Base-by-base conservation (phyloP, 179 eudicot genomes). In the Corrigiola litoralis region DNA sequence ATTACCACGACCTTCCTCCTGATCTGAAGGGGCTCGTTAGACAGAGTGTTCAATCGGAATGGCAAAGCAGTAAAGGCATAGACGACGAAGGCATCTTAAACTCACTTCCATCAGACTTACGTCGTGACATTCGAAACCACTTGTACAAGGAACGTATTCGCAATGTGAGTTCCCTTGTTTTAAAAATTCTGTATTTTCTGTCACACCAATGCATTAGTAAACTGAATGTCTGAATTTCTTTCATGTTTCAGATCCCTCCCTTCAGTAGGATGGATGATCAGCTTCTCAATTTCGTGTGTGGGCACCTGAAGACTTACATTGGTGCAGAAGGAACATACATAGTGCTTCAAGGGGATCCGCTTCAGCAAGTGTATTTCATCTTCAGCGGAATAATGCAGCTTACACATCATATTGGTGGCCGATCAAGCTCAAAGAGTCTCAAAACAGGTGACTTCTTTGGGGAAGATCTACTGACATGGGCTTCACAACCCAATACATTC, bases 371-470 rank as follows among this genome's bases (percentile, higher is more conserved):
- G 38, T 58, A 17, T 8, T 65, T 65, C 41, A 18, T 65, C 38
- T 65, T 52, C 51, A 65, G 18, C 13, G 69, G 69, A 6, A 4
- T 17, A 16, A 38, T 65, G 38, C 69, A 52, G 51, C 69, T 65
- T 38, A 37, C 69, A 65, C 61, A 65, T 17, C 60, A 38, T 10
- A 65, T 25, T 10, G 17, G 27, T 10, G 40, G 69, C 49, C 38
- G 18, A n/a, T 27, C 69, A 2, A 37, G 4, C 6, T 50, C 69
- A 0, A 38, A 49, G 37, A 37, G 25, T 10, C 38, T 65, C 3
- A 58, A 64, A 51, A n/a, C 58, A 49, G 68, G 68, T 25, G 69
- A 65, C 50, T 65, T 65, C 50, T 65, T 51, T 51, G 40, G 69
- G 49, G 69, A 65, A 23, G 69, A 65, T 13, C 50, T 65, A 14